These are phyloP conservation scores for Solanum commersonii DNA, from an alignment of 257 asterid species.

Conservation along the genomic window DNA sequence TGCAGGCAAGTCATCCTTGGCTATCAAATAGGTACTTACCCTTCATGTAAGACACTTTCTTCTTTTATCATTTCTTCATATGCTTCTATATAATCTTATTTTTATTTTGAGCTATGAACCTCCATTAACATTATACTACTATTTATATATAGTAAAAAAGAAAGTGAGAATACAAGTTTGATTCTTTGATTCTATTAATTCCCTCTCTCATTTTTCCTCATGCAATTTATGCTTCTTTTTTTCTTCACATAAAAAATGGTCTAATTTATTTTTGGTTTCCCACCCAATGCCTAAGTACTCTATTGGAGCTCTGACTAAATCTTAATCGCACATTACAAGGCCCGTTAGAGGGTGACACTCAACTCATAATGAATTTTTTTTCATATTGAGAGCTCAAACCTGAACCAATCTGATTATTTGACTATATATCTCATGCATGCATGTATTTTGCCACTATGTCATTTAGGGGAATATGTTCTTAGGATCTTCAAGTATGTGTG, in stretches of 20 bases:
- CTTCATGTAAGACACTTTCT: slow-evolving; percentile 26
- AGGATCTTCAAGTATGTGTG: background rate
- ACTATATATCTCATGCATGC: background rate
- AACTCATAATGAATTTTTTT: fast-evolving
- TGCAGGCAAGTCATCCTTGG: slow-evolving; percentile 79
- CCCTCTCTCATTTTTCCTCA: background rate
- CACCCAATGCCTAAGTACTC: fast-evolving
- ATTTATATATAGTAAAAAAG: background rate
- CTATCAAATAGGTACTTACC: slow-evolving; percentile 40
- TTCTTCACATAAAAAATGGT: background rate
- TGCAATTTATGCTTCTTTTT: background rate
- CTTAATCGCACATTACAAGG: fast-evolving
- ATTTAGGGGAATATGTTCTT: background rate
- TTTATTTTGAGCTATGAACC: background rate
- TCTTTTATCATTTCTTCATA: background rate
- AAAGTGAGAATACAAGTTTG: background rate
- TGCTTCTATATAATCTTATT: background rate
- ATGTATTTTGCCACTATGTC: background rate
- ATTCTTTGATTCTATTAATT: background rate
- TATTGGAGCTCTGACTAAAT: too few species aligned
- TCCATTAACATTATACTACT: background rate
- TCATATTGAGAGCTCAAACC: too few species aligned
- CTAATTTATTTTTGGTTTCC: background rate
- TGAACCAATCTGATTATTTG: background rate
- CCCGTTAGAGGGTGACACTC: fast-evolving